Base-by-base conservation (phyloP, 2,329 filamentous ascomycete species). In the Dryadomyces quercivorus region DNA sequence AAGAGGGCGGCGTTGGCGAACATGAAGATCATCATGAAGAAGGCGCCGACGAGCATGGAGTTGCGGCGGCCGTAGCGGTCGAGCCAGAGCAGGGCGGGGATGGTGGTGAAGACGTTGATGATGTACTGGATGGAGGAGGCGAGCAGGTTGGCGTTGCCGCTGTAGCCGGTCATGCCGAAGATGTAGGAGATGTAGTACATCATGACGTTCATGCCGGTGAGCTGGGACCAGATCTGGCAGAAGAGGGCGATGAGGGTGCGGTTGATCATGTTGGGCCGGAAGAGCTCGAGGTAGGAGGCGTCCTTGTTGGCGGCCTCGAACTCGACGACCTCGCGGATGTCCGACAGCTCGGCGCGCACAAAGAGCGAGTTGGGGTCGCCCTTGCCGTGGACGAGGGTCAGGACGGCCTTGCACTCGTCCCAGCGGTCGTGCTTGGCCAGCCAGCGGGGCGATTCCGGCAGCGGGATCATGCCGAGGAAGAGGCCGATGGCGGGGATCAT, bases 71-170 rank as follows among this genome's bases (percentile, higher is more conserved):
- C 88, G 81, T 84, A 88, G 54, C 75, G 74, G 61, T 93, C 87
- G 61, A 91, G 78, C 71, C 74, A 91, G 55, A 91, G 68, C 22
- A 92, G 75, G 1, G 86, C 86, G 0, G 86, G 85, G 3, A 91
- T 66, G 0, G 88, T 92, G 82, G 88, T 87, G 52, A 83, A 57
- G 1, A 92, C 86, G 66, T 91, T 91, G 72, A 92, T 88, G 61
- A 90, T 75, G 65, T 86, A 88, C 63, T 87, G 81, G 58, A 88
- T 87, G 10, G 78, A 81, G 18, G 81, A 85, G 8, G 84, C 77
- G 47, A 86, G 67, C 9, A 88, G 74, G 46, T 55, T 58, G 42
- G 81, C 76, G 53, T 74, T 75, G 60, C 79, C 76, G 1, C 67
- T 70, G n/a, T 85, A 71, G 10, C 84, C 84, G 16, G 84, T 83